These are phyloP conservation scores for Penicillium chermesinum DNA, from an alignment of 495 filamentous ascomycete species.

Conservation along the genomic window DNA sequence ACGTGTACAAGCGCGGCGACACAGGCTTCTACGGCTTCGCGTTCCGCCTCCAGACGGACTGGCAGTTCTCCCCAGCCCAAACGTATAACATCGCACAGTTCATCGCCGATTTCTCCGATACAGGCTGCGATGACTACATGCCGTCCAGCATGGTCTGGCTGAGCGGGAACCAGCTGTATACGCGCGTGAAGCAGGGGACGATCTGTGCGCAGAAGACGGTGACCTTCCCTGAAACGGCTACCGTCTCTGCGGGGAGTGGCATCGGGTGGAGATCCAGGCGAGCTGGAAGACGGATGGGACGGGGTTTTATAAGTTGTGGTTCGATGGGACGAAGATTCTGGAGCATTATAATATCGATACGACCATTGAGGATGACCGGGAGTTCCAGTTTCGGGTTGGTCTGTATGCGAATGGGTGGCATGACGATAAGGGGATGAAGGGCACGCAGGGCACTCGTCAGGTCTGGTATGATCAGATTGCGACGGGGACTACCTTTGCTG, in stretches of 20 bases:
- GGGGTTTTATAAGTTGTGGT: constrained; percentile 48
- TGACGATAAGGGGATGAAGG: constrained; percentile 38
- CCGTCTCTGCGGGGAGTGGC: constrained; percentile 44
- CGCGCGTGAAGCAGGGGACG: constrained; percentile 43
- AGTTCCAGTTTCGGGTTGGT: constrained; percentile 50
- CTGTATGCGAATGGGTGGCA: constrained; percentile 56
- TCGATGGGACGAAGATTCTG: constrained; percentile 45
- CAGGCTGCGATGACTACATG: constrained; percentile 49
- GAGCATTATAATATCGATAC: constrained; percentile 40
- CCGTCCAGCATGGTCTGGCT: constrained; percentile 52
- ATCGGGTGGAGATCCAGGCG: constrained; percentile 44
- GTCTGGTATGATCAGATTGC: constrained; percentile 53
- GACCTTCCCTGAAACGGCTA: constrained; percentile 27
- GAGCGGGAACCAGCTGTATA: constrained; percentile 39
- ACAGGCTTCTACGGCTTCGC: constrained; percentile 52
- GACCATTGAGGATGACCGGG: constrained; percentile 39
- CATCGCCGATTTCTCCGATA: constrained; percentile 48
- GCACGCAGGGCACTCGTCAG: constrained; percentile 44
- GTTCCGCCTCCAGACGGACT: constrained; percentile 46
- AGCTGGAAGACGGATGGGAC: constrained; percentile 44
- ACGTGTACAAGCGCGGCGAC: constrained; percentile 46
- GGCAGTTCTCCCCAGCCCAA: constrained; percentile 46
- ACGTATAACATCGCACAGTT: constrained; percentile 52
- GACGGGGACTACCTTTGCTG: constrained; percentile 41
- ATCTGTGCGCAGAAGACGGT: constrained; percentile 35